Evolutionary conservation across 1,139 yeast genomes (phyloP).

Genomic region (Hyphopichia burtonii): DNA sequence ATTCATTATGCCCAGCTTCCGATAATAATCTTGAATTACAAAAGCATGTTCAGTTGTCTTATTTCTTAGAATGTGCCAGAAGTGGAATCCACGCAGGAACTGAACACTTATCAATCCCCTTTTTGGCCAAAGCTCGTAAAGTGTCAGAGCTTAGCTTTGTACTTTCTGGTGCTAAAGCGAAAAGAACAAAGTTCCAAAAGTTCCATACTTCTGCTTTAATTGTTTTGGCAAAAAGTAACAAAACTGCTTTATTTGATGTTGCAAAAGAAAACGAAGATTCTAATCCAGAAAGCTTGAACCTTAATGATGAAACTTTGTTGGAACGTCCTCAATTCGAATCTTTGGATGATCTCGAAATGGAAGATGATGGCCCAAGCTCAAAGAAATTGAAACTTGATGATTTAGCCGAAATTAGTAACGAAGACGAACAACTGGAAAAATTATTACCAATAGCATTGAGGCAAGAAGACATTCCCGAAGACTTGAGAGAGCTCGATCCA

Average conservation of each 20-base stretch:
- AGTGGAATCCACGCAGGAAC: conserved; percentile 58
- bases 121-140: conserved; percentile 51
- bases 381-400: conserved; percentile 47
- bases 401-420: conserved; percentile 14
- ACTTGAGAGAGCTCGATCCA: conserved; percentile 64
- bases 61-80: conserved; percentile 66
- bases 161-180: conserved; percentile 86
- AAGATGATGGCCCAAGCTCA: conserved; percentile 24
- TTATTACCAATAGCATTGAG: conserved; percentile 61
- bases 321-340: conserved; percentile 72
- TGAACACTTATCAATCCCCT: conserved; percentile 55
- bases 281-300: conserved; percentile 53
- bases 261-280: conserved; percentile 14
- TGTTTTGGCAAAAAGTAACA: conserved; percentile 67
- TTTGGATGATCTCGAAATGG: conserved; percentile 48
- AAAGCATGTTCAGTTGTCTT: conserved; percentile 44
- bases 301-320: conserved; percentile 76
- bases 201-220: conserved; percentile 70
- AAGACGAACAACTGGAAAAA: conserved; percentile 28
- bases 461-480: conserved; percentile 62
- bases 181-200: conserved; percentile 80
- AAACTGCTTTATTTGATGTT: conserved; percentile 23
- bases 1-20: conserved; percentile 27
- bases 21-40: conserved; percentile 22
- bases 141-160: conserved; percentile 62